phyloP scores from a whole-genome alignment of 1,284 basidiomycete species.

The Mycena citricolor region DNA sequence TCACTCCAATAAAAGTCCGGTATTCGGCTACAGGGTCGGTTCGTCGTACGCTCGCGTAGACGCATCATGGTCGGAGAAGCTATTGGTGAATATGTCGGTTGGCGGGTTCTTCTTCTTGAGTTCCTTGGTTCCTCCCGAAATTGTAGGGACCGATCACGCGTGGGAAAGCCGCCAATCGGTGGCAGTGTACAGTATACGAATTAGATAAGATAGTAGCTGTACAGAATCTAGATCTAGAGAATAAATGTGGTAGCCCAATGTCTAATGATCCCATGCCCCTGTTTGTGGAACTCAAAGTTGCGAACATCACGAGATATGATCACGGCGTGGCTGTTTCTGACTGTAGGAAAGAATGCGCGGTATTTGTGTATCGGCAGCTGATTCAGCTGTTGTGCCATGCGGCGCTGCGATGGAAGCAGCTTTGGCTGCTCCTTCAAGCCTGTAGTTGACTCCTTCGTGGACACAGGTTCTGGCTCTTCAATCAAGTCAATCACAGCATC shows the following conservation, averaged over 20 bases:
- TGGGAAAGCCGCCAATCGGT: no score
- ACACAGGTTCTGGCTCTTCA: conserved; percentile 24
- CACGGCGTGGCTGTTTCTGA: conserved; percentile 65
- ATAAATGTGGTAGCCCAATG: conserved; percentile 73
- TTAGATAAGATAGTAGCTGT: no score
- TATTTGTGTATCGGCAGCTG: conserved; percentile 69
- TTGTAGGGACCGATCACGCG: no score
- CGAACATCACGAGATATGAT: conserved; percentile 68
- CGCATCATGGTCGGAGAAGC: no score
- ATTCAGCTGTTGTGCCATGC: conserved; percentile 57
- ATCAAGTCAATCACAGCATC: conserved; percentile 49
- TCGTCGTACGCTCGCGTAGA: no score
- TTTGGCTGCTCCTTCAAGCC: conserved; percentile 39
- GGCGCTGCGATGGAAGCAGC: conserved; percentile 54
- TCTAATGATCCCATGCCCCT: conserved; percentile 61
- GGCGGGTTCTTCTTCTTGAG: no score
- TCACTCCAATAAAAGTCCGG: no score
- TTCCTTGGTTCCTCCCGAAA: no score
- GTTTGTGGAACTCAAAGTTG: conserved; percentile 53
- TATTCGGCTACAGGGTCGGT: no score
- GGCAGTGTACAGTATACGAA: no score
- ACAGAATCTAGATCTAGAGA: conserved; percentile 27
- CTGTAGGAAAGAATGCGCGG: conserved; percentile 55
- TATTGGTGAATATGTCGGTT: no score
- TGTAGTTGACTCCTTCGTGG: conserved; percentile 14